Conservation (phyloP, 2,329 filamentous ascomycete species). For the Hawksworthiomyces lignivorus region DNA sequence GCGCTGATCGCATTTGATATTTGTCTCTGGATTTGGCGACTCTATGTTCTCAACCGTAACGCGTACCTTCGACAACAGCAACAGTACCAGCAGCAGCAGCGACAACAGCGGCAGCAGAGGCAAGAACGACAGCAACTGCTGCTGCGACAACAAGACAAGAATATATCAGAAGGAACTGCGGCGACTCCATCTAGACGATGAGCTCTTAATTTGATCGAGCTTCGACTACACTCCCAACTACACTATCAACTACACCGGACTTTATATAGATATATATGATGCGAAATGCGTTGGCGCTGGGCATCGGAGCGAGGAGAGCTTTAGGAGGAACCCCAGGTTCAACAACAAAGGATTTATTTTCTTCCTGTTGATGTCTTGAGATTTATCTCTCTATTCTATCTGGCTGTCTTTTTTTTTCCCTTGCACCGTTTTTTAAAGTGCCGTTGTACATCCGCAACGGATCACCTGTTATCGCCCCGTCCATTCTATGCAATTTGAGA, state of each 20-base stretch:
- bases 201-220: too few species aligned
- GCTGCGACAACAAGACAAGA: not conserved
- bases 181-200: not conserved
- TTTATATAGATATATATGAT: too few species aligned
- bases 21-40: constrained; percentile 45
- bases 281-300: too few species aligned
- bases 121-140: not conserved
- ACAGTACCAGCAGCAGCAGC: constrained; percentile 3
- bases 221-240: too few species aligned
- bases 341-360: too few species aligned
- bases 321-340: too few species aligned
- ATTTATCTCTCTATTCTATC: not conserved
- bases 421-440: not conserved
- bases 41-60: constrained; percentile 20
- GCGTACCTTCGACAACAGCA: constrained; percentile 2
- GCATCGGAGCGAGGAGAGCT: too few species aligned
- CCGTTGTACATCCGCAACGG: too few species aligned
- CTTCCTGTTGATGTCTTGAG: too few species aligned
- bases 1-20: constrained; percentile 44
- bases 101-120: not conserved
- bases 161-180: not conserved
- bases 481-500: constrained; percentile 56
- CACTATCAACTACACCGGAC: too few species aligned
- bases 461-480: too few species aligned
- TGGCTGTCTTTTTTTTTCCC: not conserved